Evolutionary conservation across 2,329 filamentous ascomycete genomes (phyloP), one percentile per base, ranked within the genome.

Genomic region (Cercospora beticola): DNA sequence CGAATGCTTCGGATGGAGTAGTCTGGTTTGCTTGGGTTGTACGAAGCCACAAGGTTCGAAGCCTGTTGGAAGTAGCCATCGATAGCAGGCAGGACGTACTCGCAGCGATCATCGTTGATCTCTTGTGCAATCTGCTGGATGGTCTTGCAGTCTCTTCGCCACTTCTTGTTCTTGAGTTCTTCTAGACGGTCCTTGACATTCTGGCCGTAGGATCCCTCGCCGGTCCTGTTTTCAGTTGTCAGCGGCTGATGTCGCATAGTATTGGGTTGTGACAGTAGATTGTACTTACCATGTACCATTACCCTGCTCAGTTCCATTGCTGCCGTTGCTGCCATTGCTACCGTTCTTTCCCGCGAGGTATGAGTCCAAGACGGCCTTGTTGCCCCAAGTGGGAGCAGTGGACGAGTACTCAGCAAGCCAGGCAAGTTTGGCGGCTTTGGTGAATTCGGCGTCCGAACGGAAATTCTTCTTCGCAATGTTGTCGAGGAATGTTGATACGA

Each of bases 401-500:
- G 62, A 36, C 12, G 28, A 36, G 52, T 64, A 64, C 23, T 67
- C 65, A 31, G 65, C 59, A 6, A 67, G 52, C 33, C 43, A 62
- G 0, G 65, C 60, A 52, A 64, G 31, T 12, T 63, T 67, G 10
- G 65, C 60, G 12, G 65, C 65, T 43, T 57, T 62, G n/a, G n/a
- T 52, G 46, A 56, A 62, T 14, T 62, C 65, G 59, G 57, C 23
- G 28, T 67, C 40, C 46, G 43, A 63, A 26, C 60, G 59, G 33
- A 56, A 67, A 4, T 33, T 58, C 59, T 63, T 63, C 21, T 43
- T 36, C 2, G 65, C 59, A 16, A 67, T 36, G 26, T 63, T 57
- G 65, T 67, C 65, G 46, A 67, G 65, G 49, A 67, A 67, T 26
- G 36, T 62, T 14, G 65, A 67, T 0, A 67, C 65, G 16, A 62